Percentiles rank a stretch among this genome's conserved stretches.
phyloP scores from a whole-genome alignment of 257 asterid genomes.

The Salvia splendens region DNA sequence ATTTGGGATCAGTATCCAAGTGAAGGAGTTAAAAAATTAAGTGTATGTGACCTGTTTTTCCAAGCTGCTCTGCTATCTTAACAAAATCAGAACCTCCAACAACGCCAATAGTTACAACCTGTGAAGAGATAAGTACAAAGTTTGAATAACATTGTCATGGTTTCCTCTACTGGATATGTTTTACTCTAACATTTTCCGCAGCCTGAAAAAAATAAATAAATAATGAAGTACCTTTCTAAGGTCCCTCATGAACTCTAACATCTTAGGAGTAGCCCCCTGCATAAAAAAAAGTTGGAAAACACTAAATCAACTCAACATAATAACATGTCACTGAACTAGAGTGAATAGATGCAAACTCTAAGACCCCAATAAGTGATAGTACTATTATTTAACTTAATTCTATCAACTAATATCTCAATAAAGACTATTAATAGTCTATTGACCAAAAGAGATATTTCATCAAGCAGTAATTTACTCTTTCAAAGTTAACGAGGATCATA shows the following conservation, averaged over 20 bases:
- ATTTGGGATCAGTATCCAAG: not conserved
- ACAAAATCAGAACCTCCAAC: conserved; percentile 99
- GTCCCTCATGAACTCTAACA: conserved; percentile 77
- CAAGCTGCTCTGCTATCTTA: conserved; percentile 97
- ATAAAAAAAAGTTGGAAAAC: conserved; percentile 19
- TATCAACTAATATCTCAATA: too few relatives aligned
- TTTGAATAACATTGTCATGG: not conserved
- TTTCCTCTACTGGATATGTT: not conserved
- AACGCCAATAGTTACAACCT: conserved; percentile 87
- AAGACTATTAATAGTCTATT: too few relatives aligned
- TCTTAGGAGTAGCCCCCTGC: conserved; percentile 70
- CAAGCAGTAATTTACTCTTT: not conserved
- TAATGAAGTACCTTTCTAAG: conserved; percentile 65
- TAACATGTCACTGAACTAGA: conserved; percentile 6
- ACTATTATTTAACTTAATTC: too few relatives aligned
- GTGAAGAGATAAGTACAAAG: conserved; percentile 25
- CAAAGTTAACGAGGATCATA: not conserved
- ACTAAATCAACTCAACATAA: conserved; percentile 5
- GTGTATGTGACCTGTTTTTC: conserved; percentile 58
- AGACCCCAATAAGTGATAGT: too few relatives aligned
- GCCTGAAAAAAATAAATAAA: not conserved
- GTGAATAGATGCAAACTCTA: not conserved
- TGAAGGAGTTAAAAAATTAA: not conserved
- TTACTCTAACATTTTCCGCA: not conserved
- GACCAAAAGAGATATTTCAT: too few relatives aligned